These are phyloP conservation scores for Didymella pinodella DNA, from an alignment of 2,329 filamentous ascomycete genomes.

Conservation along the genomic window DNA sequence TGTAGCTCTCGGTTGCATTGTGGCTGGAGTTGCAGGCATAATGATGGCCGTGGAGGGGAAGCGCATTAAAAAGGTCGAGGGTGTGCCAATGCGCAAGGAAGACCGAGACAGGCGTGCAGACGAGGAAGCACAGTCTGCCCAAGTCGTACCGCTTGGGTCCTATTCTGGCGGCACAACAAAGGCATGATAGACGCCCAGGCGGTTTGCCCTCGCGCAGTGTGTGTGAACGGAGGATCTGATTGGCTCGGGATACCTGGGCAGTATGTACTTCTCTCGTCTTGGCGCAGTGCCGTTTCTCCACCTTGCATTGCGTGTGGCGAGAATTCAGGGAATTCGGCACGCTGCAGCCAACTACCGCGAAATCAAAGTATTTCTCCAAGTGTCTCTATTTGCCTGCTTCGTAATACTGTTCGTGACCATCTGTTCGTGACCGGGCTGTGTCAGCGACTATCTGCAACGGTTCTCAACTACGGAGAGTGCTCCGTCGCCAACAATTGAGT, in stretches of 20 bases:
- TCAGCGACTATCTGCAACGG: neutral
- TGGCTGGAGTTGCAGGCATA: conserved; percentile 72
- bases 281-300: conserved; percentile 2
- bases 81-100: conserved; percentile 44
- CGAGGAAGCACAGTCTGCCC: conserved; percentile 32
- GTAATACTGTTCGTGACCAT: neutral
- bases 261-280: neutral
- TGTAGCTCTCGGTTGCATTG: conserved; percentile 75
- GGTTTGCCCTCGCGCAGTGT: conserved; percentile 14
- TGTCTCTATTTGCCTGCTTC: neutral
- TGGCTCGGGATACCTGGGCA: conserved; percentile 10
- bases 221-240: conserved; percentile 8
- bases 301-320: conserved; percentile 16
- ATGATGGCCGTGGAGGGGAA: conserved; percentile 76
- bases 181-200: conserved; percentile 35
- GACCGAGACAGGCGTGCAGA: conserved; percentile 32
- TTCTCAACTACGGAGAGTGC: neutral
- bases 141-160: conserved; percentile 30
- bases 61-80: conserved; percentile 50
- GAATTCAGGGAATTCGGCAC: conserved; percentile 14
- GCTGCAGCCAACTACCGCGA: conserved; percentile 8
- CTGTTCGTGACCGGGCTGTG: neutral
- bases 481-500: conserved; percentile 4
- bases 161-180: conserved; percentile 30
- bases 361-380: neutral